Conservation (phyloP, 1,284 basidiomycete genomes). For the Porodaedalea pini region DNA sequence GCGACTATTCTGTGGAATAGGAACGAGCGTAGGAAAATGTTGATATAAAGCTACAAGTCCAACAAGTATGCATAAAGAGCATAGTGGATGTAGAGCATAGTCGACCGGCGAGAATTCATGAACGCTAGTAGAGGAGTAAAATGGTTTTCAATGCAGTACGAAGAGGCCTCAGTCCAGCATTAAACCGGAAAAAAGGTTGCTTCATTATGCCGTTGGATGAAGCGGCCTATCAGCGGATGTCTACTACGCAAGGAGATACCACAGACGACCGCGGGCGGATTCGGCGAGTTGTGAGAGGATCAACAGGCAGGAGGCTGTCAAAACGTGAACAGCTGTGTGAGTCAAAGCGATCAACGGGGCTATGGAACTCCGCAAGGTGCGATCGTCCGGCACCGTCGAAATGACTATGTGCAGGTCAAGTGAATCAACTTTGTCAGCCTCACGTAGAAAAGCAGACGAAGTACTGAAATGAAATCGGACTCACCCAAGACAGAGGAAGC, state of each 20-base stretch:
- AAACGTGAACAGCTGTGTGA: background rate
- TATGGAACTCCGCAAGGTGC: background rate
- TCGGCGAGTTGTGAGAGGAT: background rate
- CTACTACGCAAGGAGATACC: background rate
- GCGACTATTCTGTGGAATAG: too few relatives aligned
- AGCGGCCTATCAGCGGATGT: background rate
- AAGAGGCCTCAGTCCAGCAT: too few relatives aligned
- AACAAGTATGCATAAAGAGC: too few relatives aligned
- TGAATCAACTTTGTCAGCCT: too few relatives aligned
- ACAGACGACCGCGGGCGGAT: background rate
- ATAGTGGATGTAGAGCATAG: background rate
- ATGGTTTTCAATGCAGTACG: too few relatives aligned
- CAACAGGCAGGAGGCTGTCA: background rate
- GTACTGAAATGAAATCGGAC: background rate
- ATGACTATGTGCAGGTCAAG: background rate
- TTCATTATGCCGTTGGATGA: too few relatives aligned
- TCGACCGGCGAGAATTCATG: background rate
- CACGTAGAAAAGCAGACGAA: background rate
- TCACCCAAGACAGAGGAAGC: slow-evolving; percentile 5
- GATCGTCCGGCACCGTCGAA: background rate
- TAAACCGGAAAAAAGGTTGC: too few relatives aligned
- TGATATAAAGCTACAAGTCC: too few relatives aligned
- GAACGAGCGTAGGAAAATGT: too few relatives aligned
- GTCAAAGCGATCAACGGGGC: background rate
- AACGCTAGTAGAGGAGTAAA: background rate